phyloP scores from a whole-genome alignment of 495 filamentous ascomycete species.

The Parathielavia hyrcaniae region DNA sequence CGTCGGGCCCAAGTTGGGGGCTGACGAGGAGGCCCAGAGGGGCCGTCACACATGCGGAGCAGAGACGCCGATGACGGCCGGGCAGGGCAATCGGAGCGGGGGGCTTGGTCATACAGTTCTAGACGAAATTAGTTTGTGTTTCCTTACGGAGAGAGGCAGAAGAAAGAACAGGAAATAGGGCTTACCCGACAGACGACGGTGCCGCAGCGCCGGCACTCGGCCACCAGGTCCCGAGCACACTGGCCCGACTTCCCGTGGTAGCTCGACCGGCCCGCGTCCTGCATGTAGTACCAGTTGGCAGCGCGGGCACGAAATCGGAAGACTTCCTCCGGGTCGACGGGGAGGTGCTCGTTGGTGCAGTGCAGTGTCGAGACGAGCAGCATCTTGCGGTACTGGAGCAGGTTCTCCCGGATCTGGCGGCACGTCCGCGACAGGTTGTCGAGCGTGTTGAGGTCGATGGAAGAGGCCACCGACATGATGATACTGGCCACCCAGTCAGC shows the following conservation, averaged over 20 bases:
- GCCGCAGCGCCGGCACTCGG: slow-evolving; percentile 69
- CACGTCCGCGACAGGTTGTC: slow-evolving; percentile 74
- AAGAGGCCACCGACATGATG: slow-evolving; percentile 62
- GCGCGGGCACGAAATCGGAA: slow-evolving; percentile 47
- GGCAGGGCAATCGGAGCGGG: slow-evolving; percentile 55
- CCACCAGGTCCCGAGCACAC: slow-evolving; percentile 82
- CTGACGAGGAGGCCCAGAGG: slow-evolving; percentile 49
- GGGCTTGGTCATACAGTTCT: slow-evolving; percentile 84
- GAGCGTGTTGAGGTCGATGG: slow-evolving; percentile 78
- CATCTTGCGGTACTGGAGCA: slow-evolving; percentile 67
- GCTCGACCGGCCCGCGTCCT: slow-evolving; percentile 29
- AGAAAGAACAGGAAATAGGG: not conserved
- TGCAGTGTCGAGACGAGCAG: slow-evolving; percentile 67
- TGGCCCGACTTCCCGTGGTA: slow-evolving; percentile 58
- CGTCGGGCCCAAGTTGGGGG: slow-evolving; percentile 22
- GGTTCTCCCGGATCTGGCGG: slow-evolving; percentile 65
- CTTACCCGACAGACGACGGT: slow-evolving; percentile 72
- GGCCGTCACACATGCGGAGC: slow-evolving; percentile 60
- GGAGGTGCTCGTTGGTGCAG: slow-evolving; percentile 63
- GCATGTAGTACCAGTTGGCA: slow-evolving; percentile 48
- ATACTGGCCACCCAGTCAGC: slow-evolving; percentile 51
- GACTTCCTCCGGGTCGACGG: slow-evolving; percentile 42
- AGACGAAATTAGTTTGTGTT: not conserved
- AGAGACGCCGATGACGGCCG: slow-evolving; percentile 71
- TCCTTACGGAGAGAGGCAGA: not conserved